Conservation (phyloP, 1,284 basidiomycete genomes). For the Leccinum fuscescens region DNA sequence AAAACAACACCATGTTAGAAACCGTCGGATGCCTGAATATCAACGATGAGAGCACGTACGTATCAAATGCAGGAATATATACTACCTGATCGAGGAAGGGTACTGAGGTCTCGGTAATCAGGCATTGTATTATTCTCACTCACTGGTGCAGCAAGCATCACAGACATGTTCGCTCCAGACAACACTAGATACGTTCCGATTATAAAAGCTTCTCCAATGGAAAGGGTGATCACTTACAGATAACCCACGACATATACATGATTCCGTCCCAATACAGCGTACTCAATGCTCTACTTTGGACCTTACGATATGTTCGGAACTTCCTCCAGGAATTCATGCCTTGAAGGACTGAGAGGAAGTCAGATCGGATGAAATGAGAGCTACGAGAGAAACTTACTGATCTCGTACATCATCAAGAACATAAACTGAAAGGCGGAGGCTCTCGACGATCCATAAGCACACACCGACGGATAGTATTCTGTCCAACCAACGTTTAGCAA, state of each 20-base stretch:
- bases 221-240: constrained; percentile 13
- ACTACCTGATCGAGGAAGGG: constrained; percentile 6
- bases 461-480: constrained; percentile 26
- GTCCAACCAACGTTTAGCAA: neutral
- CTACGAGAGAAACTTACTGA: constrained; percentile 17
- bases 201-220: neutral
- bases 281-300: constrained; percentile 21
- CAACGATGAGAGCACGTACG: constrained; percentile 20
- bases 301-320: constrained; percentile 23
- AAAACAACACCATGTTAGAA: constrained; percentile 12
- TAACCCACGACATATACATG: constrained; percentile 29
- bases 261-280: constrained; percentile 32
- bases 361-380: neutral
- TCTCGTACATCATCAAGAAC: constrained; percentile 27
- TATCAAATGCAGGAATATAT: constrained; percentile 24
- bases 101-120: neutral
- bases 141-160: constrained; percentile 23
- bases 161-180: constrained; percentile 19
- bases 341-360: constrained; percentile 24
- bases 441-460: constrained; percentile 21
- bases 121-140: constrained; percentile 1
- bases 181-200: constrained; percentile 16
- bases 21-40: neutral
- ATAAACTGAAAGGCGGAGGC: constrained; percentile 15
- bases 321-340: constrained; percentile 28